Conservation (phyloP, 169 alveolate species). For the Perkinsus marinus region DNA sequence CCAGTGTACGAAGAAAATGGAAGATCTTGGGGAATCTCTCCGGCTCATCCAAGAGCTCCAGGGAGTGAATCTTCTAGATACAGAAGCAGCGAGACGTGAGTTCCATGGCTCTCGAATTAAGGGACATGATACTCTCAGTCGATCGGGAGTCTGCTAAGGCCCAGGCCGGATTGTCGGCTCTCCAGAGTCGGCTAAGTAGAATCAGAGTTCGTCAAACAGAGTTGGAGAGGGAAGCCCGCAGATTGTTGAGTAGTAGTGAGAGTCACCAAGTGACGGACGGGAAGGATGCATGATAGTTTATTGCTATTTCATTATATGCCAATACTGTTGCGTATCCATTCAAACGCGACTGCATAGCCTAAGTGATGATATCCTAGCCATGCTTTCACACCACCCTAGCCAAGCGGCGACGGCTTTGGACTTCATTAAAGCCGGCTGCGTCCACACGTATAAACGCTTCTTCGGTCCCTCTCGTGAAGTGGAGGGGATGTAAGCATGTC, state of each 20-base stretch:
- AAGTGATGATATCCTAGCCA: too few species aligned
- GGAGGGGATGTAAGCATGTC: background rate
- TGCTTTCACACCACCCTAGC: too few species aligned
- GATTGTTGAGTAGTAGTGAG: too few species aligned
- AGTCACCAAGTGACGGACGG: too few species aligned
- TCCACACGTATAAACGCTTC: background rate
- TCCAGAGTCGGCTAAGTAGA: background rate
- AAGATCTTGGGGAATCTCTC: background rate
- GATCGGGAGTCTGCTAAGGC: background rate
- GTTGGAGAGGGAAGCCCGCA: background rate
- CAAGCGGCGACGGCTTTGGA: too few species aligned
- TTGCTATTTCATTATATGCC: too few species aligned
- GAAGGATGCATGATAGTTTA: too few species aligned
- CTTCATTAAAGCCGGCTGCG: too few species aligned
- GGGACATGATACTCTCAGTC: background rate
- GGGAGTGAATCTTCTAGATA: background rate
- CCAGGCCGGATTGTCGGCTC: background rate
- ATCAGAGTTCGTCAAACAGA: background rate
- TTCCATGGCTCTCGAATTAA: background rate
- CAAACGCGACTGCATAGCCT: too few species aligned
- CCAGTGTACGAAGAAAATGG: background rate
- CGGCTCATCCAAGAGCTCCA: background rate
- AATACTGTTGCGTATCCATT: too few species aligned
- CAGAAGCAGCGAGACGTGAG: background rate
- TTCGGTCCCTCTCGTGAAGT: background rate